Evolutionary conservation across 2,329 filamentous ascomycete genomes (phyloP), one percentile per base, ranked within the genome.

Genomic region (Paecilomyces dactylethromorphus): DNA sequence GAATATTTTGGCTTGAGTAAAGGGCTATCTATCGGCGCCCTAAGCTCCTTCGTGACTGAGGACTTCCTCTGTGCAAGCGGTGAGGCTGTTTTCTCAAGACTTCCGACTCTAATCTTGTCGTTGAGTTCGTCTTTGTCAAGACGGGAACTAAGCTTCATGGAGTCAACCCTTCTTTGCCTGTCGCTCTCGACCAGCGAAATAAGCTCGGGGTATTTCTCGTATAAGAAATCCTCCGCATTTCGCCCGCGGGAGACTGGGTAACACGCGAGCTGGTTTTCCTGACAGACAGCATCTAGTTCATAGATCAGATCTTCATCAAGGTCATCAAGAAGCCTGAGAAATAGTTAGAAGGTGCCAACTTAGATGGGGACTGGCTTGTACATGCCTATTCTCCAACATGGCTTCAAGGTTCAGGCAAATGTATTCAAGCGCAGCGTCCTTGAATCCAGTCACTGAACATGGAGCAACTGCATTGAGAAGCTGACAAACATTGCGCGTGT

Each of bases 321-420:
- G 59, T 91, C 88, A 64, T 95, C 90, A 2, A 99, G 81, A 15
- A 93, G 81, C 65, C 85, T 84, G 63, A 49, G 51, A 35, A 15
- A 10, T 33, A 59, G 64, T 69, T 45, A 67, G 64, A 12, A 33
- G 50, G 21, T 50, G 39, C 26, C n/a, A 13, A 45, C 8, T 15
- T 1, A 31, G 6, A 32, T 21, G 31, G 12, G 32, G 32, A 8
- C 10, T 21, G 31, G 56, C 39, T 39, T 24, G n/a, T 33, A 66
- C 74, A 65, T 71, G 81, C 78, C 91, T 88, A 62, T 96, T 96
- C 68, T 97, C 92, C 55, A 99, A 85, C 82, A 97, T 91, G 6
- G 87, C 86, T 73, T 99, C 94, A 59, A 97, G 81, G 68, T 96
- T 95, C 52, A 96, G 78, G 67, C 92, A 96, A 22, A 97, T 86